Base-by-base conservation (phyloP, 2,329 filamentous ascomycete species). In the Sphaerulina vaccinii region DNA sequence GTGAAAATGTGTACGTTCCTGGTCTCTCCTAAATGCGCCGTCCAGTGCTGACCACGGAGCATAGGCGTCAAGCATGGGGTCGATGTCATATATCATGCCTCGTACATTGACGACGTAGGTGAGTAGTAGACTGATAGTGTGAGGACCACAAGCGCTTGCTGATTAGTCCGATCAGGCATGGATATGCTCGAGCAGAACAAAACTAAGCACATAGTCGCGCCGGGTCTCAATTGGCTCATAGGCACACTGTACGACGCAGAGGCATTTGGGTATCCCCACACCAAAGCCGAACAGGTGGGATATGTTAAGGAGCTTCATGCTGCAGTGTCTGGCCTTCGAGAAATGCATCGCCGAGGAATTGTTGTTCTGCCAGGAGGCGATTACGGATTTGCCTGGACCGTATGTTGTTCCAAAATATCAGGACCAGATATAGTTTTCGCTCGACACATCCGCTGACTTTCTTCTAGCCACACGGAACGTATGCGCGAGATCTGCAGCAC, bases 61-160 rank as follows among this genome's bases (percentile, higher is more conserved):
- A n/a, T n/a, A n/a, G n/a, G n/a, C n/a, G 59, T 74, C 33, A 65
- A 66, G 49, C 70, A 73, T 37, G 74, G 74, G 1, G 72, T 78
- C 0, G 75, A 78, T 41, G 70, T 75, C 5, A 75, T 78, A 36
- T 78, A 73, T 53, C 74, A 78, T 55, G 75, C 71, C 1, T 72
- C 68, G 0, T 77, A 70, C 43, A 73, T 73, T 11, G 73, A 78
- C 49, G 70, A 72, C 22, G 69, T 69, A 62, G 62, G 45, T 23
- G 18, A 38, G 11, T 38, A n/a, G n/a, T n/a, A n/a, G n/a, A n/a
- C n/a, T n/a, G n/a, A n/a, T n/a, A n/a, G n/a, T n/a, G n/a, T n/a
- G n/a, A n/a, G n/a, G n/a, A n/a, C n/a, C n/a, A n/a, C n/a, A n/a
- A n/a, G n/a, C n/a, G n/a, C n/a, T n/a, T n/a, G n/a, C 35, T 38